Conservation (phyloP, 768 basidiomycete species). For the Russula foetens region DNA sequence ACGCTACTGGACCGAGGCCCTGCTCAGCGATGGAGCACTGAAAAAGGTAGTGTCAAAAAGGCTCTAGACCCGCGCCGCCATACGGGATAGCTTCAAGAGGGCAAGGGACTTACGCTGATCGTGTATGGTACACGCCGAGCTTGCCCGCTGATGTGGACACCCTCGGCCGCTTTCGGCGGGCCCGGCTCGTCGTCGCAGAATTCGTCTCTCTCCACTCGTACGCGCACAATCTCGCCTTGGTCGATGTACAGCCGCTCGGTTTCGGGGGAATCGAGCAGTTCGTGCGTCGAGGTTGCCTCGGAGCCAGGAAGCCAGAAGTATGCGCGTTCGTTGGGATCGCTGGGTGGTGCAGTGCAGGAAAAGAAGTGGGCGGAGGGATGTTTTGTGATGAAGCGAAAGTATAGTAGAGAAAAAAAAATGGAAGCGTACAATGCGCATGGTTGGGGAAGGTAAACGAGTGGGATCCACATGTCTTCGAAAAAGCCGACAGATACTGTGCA, state of each 20-base stretch:
- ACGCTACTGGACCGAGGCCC: slow-evolving; percentile 65
- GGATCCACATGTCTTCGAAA: slow-evolving; percentile 91
- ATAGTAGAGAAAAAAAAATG: slow-evolving; percentile 9
- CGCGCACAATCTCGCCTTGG: slow-evolving; percentile 63
- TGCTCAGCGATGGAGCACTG: slow-evolving; percentile 81
- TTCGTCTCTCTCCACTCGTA: slow-evolving; percentile 74
- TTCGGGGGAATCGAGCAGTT: slow-evolving; percentile 61
- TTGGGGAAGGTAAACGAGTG: slow-evolving; percentile 68
- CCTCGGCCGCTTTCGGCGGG: slow-evolving; percentile 67
- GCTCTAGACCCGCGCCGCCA: too few relatives aligned
- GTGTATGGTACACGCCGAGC: slow-evolving; percentile 54
- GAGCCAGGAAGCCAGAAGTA: slow-evolving; percentile 74
- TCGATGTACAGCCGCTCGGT: slow-evolving; percentile 76
- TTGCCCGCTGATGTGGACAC: slow-evolving; percentile 48
- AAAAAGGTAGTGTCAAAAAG: not conserved
- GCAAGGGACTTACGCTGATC: slow-evolving; percentile 44
- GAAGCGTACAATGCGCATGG: slow-evolving; percentile 76
- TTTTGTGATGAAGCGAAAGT: not conserved
- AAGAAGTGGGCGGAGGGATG: not conserved
- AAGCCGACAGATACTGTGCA: slow-evolving; percentile 73
- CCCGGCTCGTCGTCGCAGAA: slow-evolving; percentile 85
- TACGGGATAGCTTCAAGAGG: not conserved
- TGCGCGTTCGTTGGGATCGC: slow-evolving; percentile 75
- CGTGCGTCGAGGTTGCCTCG: slow-evolving; percentile 43
- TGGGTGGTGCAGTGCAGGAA: slow-evolving; percentile 23